Percentiles rank a stretch among this genome's conserved stretches.
Conservation (phyloP, 345 rosid genomes). For the Zanthoxylum bungeanum region DNA sequence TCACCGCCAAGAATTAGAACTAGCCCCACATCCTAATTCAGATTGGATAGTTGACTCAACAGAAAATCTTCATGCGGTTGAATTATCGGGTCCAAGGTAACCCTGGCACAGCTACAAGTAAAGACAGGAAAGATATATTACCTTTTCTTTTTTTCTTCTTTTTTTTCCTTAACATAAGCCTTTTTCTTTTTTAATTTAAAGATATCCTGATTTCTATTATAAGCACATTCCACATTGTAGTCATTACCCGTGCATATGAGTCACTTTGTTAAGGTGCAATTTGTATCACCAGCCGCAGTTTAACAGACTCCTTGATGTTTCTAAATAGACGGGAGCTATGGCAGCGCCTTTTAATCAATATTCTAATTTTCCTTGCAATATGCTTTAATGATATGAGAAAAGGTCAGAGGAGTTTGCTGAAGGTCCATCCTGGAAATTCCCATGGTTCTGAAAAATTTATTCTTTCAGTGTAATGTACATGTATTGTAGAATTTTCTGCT, state of each 20-base stretch:
- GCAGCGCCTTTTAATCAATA: not conserved
- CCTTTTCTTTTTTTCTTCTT: constrained; percentile 23
- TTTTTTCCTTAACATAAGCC: constrained; percentile 16
- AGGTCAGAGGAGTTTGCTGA: not conserved
- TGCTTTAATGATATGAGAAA: not conserved
- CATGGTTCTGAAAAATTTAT: not conserved
- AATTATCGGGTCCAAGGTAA: constrained; percentile 95
- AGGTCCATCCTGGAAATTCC: no score
- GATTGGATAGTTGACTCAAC: constrained; percentile 95
- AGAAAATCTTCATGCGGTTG: constrained; percentile 85
- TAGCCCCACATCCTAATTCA: constrained; percentile 65
- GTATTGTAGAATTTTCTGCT: not conserved
- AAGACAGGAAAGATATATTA: constrained; percentile 22
- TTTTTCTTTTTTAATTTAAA: constrained; percentile 9
- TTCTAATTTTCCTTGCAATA: not conserved
- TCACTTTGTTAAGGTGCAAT: constrained; percentile 34
- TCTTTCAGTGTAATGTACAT: not conserved
- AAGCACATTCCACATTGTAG: constrained; percentile 44
- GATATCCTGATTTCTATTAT: constrained; percentile 33
- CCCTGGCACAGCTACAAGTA: constrained; percentile 25
- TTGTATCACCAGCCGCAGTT: constrained; percentile 28
- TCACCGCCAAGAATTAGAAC: constrained; percentile 76
- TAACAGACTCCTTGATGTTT: constrained; percentile 11
- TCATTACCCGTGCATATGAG: constrained; percentile 56
- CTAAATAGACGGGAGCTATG: constrained; percentile 12